These are phyloP conservation scores for Neolentinus lepideus DNA, from an alignment of 1,284 basidiomycete genomes.

Conservation along the genomic window DNA sequence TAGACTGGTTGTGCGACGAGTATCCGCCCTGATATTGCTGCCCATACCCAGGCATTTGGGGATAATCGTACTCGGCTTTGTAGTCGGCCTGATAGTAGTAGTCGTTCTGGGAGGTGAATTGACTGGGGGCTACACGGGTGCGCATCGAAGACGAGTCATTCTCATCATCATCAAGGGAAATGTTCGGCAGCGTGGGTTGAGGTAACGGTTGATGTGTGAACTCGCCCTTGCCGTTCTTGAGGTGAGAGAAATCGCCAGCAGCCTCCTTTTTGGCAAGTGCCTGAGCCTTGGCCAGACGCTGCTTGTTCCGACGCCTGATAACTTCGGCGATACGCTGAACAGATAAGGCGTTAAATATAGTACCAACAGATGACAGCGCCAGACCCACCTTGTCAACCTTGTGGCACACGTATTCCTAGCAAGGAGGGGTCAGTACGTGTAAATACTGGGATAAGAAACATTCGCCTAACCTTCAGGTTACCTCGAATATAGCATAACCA, in stretches of 20 bases:
- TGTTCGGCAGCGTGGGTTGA: slow-evolving; percentile 93
- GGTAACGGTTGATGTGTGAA: slow-evolving; percentile 76
- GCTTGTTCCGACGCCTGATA: slow-evolving; percentile 87
- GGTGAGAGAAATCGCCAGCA: slow-evolving; percentile 80
- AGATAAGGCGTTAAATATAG: not conserved
- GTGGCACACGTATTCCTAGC: slow-evolving; percentile 94
- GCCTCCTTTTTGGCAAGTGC: slow-evolving; percentile 89
- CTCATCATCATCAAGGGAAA: slow-evolving; percentile 76
- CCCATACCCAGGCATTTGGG: slow-evolving; percentile 68
- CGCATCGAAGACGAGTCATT: slow-evolving; percentile 55
- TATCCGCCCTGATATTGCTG: slow-evolving; percentile 37
- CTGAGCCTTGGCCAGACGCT: slow-evolving; percentile 77
- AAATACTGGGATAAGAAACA: slow-evolving; percentile 1
- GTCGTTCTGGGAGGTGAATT: slow-evolving; percentile 45
- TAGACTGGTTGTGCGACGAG: slow-evolving; percentile 49
- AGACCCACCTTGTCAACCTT: slow-evolving; percentile 88
- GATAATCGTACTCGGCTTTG: slow-evolving; percentile 43
- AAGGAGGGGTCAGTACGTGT: slow-evolving; percentile 8
- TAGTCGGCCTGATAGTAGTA: slow-evolving; percentile 46
- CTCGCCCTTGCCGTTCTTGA: slow-evolving; percentile 92
- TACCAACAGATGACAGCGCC: not conserved
- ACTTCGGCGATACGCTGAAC: slow-evolving; percentile 82
- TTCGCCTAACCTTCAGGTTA: slow-evolving; percentile 73
- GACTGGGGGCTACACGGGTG: slow-evolving; percentile 49
- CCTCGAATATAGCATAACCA: slow-evolving; percentile 93